Percentiles rank a stretch among this genome's conserved stretches.
Conservation (phyloP, 179 eudicot species). For the Spergularia azorica region DNA sequence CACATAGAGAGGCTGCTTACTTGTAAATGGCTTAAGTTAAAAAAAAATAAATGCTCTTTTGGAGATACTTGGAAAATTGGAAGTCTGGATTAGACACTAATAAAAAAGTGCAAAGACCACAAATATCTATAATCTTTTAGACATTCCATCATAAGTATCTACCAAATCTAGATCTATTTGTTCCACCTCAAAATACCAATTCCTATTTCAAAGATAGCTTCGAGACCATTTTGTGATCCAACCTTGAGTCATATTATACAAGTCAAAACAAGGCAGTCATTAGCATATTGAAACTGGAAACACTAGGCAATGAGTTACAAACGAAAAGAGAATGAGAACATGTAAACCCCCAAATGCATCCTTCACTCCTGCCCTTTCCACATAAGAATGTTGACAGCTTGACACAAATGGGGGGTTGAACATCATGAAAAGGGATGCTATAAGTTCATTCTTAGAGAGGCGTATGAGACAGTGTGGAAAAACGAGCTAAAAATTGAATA, state of each 20-base stretch:
- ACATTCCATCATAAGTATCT: not conserved
- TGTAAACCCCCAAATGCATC: not conserved
- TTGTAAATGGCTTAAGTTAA: too few relatives aligned
- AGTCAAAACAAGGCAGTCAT: slow-evolving; percentile 1
- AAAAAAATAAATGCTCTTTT: too few relatives aligned
- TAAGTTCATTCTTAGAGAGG: not conserved
- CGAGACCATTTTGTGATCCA: not conserved
- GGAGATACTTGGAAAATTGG: too few relatives aligned
- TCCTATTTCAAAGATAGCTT: not conserved
- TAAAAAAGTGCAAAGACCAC: too few relatives aligned
- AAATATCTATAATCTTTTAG: too few relatives aligned
- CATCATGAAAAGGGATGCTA: not conserved
- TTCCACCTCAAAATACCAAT: not conserved
- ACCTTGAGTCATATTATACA: not conserved
- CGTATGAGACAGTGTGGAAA: not conserved
- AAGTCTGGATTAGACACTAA: too few relatives aligned
- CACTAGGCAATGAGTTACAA: not conserved
- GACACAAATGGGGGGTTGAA: not conserved
- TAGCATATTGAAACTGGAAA: not conserved
- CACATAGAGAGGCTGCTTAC: too few relatives aligned
- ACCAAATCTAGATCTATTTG: not conserved
- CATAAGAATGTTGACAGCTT: not conserved
- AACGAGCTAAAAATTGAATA: not conserved
- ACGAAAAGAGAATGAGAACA: not conserved
- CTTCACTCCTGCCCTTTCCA: slow-evolving; percentile 1